Evolutionary conservation across 345 rosid species (phyloP), one percentile per base, ranked within the genome.

Genomic region (Citropsis articulata): DNA sequence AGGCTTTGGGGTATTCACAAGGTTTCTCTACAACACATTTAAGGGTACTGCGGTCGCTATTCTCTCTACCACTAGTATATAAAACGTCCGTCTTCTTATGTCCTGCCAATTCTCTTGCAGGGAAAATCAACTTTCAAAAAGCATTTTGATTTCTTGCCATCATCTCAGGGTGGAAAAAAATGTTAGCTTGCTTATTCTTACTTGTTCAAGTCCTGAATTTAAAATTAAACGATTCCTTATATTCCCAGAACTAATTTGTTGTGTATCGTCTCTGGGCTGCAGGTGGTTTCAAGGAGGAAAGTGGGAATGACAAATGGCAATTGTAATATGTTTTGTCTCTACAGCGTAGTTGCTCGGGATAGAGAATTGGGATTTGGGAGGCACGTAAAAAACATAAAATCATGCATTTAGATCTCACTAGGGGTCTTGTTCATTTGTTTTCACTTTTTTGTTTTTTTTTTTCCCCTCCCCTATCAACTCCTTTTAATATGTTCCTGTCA

Each of bases 201-300:
- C 38, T 61, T 0, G 13, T 67, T 70, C 36, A 18, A 64, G 28
- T 13, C 56, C 30, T 40, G 22, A 33, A 28, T 30, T n/a, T 27
- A 40, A 40, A 75, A 25, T 24, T 21, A 60, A 38, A 65, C 77
- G 59, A 21, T 72, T 71, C 27, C 60, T 45, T 45, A 1, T 13
- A 70, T 18, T 66, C 42, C 74, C 72, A 73, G 66, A 28, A 57
- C 74, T 45, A 13, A 45, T 70, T 60, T 73, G 59, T 45, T 7
- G n/a, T 71, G n/a, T 27, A 62, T 76, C 78, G 50, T 22, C 35
- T 62, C 28, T 9, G 72, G 75, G 75, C 7, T 53, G 42, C 90
- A 88, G 91, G 86, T 82, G 83, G 85, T 35, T 81, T 55, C 85
- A 83, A 75, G 85, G 81, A 79, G 85, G 85, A 73, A 82, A 84